Evolutionary conservation across 2,329 filamentous ascomycete species (phyloP), one percentile per base, ranked within the genome.

Genomic region (Botrytis fabae): DNA sequence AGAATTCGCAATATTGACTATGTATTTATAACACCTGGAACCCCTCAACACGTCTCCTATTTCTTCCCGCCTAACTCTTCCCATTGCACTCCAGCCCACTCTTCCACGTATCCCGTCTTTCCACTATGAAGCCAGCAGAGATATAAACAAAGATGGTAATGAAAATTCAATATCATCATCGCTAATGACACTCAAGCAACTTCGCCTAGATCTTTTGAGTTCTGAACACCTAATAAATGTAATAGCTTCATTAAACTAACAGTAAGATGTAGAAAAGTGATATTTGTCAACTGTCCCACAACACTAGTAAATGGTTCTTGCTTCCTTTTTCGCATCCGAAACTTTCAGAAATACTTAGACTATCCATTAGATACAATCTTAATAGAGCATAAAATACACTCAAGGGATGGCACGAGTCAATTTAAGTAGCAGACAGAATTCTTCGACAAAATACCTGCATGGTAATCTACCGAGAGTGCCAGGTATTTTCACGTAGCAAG

Each of bases 1-100:
- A 40, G 28, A 51, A 60, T 63, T 48, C 22, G 40, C 69, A 63
- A 62, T 38, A 48, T 20, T 63, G 35, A 54, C 64, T 54, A 63
- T 63, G 22, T 61, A 63, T 28, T 38, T 28, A 20, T 68, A 25
- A 44, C 18, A 32, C 32, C 1, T 51, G 32, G 7, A n/a, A 20
- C 38, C 16, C 2, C 32, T n/a, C n/a, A 35, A 38, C 7, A 38
- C 35, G 6, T 6, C 51, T 18, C 4, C n/a, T 57, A 9, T 9
- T 57, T 65, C 8, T 28, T 28, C 28, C 28, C 28, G 2, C 28
- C 28, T 28, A 28, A 28, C 28, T 28, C 28, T 28, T 28, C 28
- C 28, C 28, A 28, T 28, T 28, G 28, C 28, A 28, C 2, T 28
- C 28, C 28, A 28, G 28, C 28, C 28, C 2, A 28, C 28, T 28